A percentile compares a stretch with the other conserved stretches of the same genome.
These are phyloP conservation scores for Hymenoscyphus occultus DNA, from an alignment of 2,329 filamentous ascomycete species.

Conservation along the genomic window DNA sequence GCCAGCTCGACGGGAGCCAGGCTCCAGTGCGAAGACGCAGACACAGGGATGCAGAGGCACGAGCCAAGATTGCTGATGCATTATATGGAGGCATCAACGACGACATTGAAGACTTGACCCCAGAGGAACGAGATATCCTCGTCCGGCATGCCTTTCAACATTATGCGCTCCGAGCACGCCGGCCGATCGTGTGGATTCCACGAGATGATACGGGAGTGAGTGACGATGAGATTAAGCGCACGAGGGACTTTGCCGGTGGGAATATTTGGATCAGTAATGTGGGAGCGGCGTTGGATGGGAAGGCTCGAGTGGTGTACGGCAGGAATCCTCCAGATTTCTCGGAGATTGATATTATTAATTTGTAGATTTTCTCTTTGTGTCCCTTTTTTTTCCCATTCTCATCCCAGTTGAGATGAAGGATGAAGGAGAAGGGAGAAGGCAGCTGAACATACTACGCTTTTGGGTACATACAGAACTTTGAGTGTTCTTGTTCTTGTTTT, in stretches of 20 bases:
- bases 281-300: constrained; percentile 81
- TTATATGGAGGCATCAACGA: constrained; percentile 86
- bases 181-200: constrained; percentile 92
- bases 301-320: constrained; percentile 78
- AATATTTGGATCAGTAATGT: constrained; percentile 92
- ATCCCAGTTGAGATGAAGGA: background rate
- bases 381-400: background rate
- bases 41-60: constrained; percentile 65
- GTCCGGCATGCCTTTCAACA: constrained; percentile 90
- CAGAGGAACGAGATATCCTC: constrained; percentile 81
- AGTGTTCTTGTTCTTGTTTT: background rate
- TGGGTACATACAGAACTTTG: constrained; percentile 5
- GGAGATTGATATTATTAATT: constrained; percentile 79
- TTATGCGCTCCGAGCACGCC: constrained; percentile 75
- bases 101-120: constrained; percentile 90
- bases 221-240: constrained; percentile 84
- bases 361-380: constrained; percentile 37
- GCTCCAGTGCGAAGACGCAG: constrained; percentile 41
- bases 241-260: constrained; percentile 54
- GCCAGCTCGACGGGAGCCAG: constrained; percentile 39
- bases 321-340: constrained; percentile 86
- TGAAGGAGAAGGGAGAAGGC: background rate
- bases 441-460: background rate
- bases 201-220: constrained; percentile 85
- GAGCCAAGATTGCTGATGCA: constrained; percentile 69